phyloP scores from a whole-genome alignment of 2,329 filamentous ascomycete species.

The Arthrobotrys sinensis region DNA sequence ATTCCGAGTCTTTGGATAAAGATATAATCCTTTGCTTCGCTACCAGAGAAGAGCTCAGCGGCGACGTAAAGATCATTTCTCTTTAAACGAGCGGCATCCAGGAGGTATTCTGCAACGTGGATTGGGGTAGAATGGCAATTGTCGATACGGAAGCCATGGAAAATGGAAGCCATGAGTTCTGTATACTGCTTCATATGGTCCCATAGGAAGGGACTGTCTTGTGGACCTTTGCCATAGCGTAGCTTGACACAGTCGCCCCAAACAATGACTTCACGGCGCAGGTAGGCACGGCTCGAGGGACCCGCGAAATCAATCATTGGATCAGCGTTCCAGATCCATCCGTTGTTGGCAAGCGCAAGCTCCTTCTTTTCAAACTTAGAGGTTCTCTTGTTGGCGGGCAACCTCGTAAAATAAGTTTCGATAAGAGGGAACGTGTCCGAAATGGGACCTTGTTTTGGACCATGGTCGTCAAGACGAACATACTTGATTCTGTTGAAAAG shows the following conservation, averaged over 20 bases:
- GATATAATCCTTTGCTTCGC: slow-evolving; percentile 94
- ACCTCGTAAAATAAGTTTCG: slow-evolving; percentile 93
- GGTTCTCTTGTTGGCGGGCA: slow-evolving; percentile 84
- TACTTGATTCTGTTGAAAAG: slow-evolving; percentile 96
- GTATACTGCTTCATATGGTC: slow-evolving; percentile 96
- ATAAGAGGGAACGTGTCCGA: slow-evolving; percentile 84
- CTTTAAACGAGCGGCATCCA: slow-evolving; percentile 91
- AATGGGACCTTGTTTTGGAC: slow-evolving; percentile 87
- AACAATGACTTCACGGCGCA: slow-evolving; percentile 95
- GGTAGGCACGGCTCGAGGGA: slow-evolving; percentile 88
- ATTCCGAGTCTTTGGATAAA: slow-evolving; percentile 95
- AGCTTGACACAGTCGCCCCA: slow-evolving; percentile 99
- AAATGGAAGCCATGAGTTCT: slow-evolving; percentile 91
- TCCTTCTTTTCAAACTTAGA: slow-evolving; percentile 82
- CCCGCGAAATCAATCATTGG: slow-evolving; percentile 95
- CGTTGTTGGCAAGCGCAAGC: slow-evolving; percentile 91
- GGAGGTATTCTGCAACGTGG: slow-evolving; percentile 92
- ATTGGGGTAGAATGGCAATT: slow-evolving; percentile 98
- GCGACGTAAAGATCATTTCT: slow-evolving; percentile 91
- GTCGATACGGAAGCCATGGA: slow-evolving; percentile 95
- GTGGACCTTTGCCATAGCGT: slow-evolving; percentile 82
- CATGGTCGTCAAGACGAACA: slow-evolving; percentile 89
- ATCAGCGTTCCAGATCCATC: slow-evolving; percentile 98
- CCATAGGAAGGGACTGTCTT: slow-evolving; percentile 95
- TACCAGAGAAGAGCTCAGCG: slow-evolving; percentile 94